Evolutionary conservation across 2,329 filamentous ascomycete species (phyloP).

Genomic region (Penicillium expansum): DNA sequence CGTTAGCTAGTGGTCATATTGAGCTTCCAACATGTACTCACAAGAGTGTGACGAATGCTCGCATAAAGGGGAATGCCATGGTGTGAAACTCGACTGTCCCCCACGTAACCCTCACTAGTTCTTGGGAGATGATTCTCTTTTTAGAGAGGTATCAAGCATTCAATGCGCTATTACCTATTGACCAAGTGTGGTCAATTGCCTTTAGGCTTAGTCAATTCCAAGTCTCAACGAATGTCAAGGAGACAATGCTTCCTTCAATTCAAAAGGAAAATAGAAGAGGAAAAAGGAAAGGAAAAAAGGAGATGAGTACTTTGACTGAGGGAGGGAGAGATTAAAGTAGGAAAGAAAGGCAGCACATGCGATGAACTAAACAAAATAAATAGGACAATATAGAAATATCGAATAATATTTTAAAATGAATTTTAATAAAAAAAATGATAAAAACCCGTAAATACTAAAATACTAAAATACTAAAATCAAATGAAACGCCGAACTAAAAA

Average conservation of each 20-base stretch:
- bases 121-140: background rate
- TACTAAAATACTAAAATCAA: background rate
- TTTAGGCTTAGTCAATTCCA: background rate
- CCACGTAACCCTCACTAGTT: background rate
- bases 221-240: slow-evolving; percentile 26
- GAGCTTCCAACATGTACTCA: slow-evolving; percentile 18
- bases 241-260: slow-evolving; percentile 20
- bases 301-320: slow-evolving; percentile 11
- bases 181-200: slow-evolving; percentile 8
- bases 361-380: slow-evolving; percentile 12
- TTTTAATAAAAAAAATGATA: background rate
- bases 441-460: slow-evolving; percentile 11
- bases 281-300: slow-evolving; percentile 16
- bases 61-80: slow-evolving; percentile 41
- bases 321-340: slow-evolving; percentile 22
- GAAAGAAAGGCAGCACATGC: slow-evolving; percentile 28
- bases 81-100: slow-evolving; percentile 9
- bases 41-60: slow-evolving; percentile 44
- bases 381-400: slow-evolving; percentile 24
- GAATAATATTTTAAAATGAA: slow-evolving; percentile 14
- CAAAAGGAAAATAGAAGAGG: slow-evolving; percentile 14
- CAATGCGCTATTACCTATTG: background rate
- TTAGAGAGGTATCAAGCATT: background rate
- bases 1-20: slow-evolving; percentile 8
- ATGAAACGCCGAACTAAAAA: slow-evolving; percentile 14